phyloP scores from a whole-genome alignment of 768 basidiomycete species.

The Mycena albidolilacea region DNA sequence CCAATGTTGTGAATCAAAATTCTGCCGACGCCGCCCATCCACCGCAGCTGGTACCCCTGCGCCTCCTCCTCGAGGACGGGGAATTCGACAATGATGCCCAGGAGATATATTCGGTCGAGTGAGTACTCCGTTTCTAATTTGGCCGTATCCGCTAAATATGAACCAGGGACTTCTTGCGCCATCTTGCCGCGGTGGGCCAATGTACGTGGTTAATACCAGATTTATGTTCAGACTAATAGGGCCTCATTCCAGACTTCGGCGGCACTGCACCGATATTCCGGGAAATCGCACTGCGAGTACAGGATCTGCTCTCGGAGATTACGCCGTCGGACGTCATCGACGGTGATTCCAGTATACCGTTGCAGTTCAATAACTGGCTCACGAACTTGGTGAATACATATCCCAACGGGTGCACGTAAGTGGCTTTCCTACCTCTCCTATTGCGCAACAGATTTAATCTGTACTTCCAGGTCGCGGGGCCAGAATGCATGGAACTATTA shows the following conservation, averaged over 20 bases:
- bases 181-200: slow-evolving; percentile 25
- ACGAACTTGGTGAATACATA: slow-evolving; percentile 8
- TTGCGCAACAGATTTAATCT: too few relatives aligned
- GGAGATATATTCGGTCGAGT: slow-evolving; percentile 7
- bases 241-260: not conserved
- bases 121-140: not conserved
- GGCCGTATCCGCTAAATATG: too few relatives aligned
- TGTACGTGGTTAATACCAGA: slow-evolving; percentile 7
- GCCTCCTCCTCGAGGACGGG: not conserved
- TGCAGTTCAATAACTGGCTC: slow-evolving; percentile 31
- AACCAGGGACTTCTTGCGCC: slow-evolving; percentile 18
- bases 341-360: slow-evolving; percentile 14
- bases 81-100: not conserved
- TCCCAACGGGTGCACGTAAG: slow-evolving; percentile 27
- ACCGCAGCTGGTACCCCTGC: not conserved
- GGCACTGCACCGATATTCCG: slow-evolving; percentile 2
- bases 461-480: not conserved
- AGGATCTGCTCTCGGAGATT: slow-evolving; percentile 25
- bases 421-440: not conserved
- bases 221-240: not conserved
- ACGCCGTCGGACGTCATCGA: slow-evolving; percentile 6
- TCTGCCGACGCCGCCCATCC: slow-evolving; percentile 4
- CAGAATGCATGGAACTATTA: slow-evolving; percentile 18
- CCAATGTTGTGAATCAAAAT: slow-evolving; percentile 36
- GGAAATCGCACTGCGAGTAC: slow-evolving; percentile 8